Evolutionary conservation across 1,284 basidiomycete genomes (phyloP).

Genomic region (Ganoderma multipileum): DNA sequence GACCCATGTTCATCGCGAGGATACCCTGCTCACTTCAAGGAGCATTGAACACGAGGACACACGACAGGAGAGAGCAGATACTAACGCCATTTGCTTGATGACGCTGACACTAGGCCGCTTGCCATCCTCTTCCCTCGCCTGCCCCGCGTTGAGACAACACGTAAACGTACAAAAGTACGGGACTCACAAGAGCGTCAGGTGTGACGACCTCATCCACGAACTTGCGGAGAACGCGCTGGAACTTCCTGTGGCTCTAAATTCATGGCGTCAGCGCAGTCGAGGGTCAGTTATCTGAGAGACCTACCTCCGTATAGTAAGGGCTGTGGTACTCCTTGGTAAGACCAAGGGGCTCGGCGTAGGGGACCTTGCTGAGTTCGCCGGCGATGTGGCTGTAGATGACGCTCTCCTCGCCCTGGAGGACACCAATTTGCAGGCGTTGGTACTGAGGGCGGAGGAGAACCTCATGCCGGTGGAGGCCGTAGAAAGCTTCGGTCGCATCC

Average conservation of each 20-base stretch:
- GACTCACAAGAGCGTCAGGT: slow-evolving; percentile 54
- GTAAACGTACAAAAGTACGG: neutral
- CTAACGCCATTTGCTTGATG: slow-evolving; percentile 75
- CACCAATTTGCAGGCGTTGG: slow-evolving; percentile 71
- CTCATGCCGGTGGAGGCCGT: slow-evolving; percentile 83
- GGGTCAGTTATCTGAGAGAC: slow-evolving; percentile 4
- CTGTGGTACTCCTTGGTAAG: slow-evolving; percentile 68
- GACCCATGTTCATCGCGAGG: slow-evolving; percentile 91
- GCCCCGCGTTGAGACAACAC: slow-evolving; percentile 15
- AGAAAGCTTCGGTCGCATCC: slow-evolving; percentile 89
- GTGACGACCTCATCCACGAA: slow-evolving; percentile 58
- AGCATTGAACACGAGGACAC: neutral
- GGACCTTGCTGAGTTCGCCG: slow-evolving; percentile 68
- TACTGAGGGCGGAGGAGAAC: slow-evolving; percentile 80
- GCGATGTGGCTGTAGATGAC: slow-evolving; percentile 57
- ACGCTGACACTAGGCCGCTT: slow-evolving; percentile 72
- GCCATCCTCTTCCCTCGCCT: slow-evolving; percentile 80
- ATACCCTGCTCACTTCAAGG: slow-evolving; percentile 65
- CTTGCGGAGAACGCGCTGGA: slow-evolving; percentile 55
- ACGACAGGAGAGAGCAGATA: slow-evolving; percentile 19
- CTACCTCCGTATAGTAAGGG: slow-evolving; percentile 71
- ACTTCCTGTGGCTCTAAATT: slow-evolving; percentile 53
- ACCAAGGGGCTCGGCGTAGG: slow-evolving; percentile 88
- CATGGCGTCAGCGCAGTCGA: slow-evolving; percentile 1
- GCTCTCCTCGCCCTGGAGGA: slow-evolving; percentile 69